Conservation (phyloP, 805 yeast genomes). For the Yamadazyma insecticola region DNA sequence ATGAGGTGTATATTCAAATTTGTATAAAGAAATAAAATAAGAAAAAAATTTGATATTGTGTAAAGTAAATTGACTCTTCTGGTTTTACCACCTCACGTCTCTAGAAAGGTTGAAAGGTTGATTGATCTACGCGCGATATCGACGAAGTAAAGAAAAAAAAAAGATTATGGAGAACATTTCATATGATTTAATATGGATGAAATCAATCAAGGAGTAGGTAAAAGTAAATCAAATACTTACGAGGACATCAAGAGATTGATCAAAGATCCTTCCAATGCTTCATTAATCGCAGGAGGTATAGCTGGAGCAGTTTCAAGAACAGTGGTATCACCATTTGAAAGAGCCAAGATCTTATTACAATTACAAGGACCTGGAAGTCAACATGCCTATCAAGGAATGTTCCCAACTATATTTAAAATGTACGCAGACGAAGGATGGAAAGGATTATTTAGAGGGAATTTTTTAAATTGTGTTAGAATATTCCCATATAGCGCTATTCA, state of each 20-base stretch:
- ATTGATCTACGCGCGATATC: too few species aligned
- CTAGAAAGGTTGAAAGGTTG: too few species aligned
- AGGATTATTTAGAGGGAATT: constrained; percentile 88
- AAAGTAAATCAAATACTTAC: neutral
- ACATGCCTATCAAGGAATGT: constrained; percentile 59
- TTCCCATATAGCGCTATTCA: constrained; percentile 95
- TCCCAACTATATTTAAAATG: constrained; percentile 70
- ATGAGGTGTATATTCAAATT: neutral
- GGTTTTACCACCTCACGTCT: too few species aligned
- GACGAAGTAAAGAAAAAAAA: too few species aligned
- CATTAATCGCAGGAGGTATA: constrained; percentile 68
- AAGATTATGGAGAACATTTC: too few species aligned
- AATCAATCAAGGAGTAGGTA: neutral
- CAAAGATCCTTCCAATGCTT: constrained; percentile 52
- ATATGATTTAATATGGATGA: neutral
- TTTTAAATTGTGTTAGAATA: constrained; percentile 82
- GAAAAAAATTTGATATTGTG: neutral
- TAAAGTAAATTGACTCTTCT: too few species aligned
- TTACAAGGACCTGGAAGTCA: constrained; percentile 65
- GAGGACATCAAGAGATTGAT: constrained; percentile 14
- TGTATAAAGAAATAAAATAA: neutral
- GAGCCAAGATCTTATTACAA: constrained; percentile 89
- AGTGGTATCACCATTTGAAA: constrained; percentile 89
- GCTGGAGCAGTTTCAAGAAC: constrained; percentile 84
- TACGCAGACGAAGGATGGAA: constrained; percentile 88